Evolutionary conservation across 2,329 filamentous ascomycete species (phyloP).

Genomic region (Parastagonospora nodorum): DNA sequence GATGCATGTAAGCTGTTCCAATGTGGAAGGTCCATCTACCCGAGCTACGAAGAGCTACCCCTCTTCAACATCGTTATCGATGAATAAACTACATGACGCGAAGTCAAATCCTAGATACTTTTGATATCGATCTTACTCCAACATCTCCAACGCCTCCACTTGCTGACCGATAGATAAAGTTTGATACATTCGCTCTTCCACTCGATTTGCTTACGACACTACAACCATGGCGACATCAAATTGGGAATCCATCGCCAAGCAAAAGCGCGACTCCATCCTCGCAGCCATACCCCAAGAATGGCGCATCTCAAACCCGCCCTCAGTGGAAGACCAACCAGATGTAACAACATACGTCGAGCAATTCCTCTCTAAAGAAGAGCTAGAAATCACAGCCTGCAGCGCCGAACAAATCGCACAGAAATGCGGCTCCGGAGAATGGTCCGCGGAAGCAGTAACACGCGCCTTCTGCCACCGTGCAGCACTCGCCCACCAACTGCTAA

Average conservation of each 20-base stretch:
- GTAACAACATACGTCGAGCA: constrained; percentile 58
- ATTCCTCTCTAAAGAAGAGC: constrained; percentile 58
- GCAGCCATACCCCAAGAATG: constrained; percentile 63
- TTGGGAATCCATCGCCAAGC: constrained; percentile 58
- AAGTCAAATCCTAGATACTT: background rate
- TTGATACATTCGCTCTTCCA: background rate
- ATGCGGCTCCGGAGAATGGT: constrained; percentile 61
- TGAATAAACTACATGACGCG: background rate
- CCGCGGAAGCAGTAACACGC: constrained; percentile 59
- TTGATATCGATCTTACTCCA: background rate
- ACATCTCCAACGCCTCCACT: background rate
- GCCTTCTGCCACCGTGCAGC: constrained; percentile 63
- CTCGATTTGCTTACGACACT: background rate
- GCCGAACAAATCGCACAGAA: constrained; percentile 61
- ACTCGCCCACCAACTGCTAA: constrained; percentile 55
- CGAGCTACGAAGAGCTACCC: background rate
- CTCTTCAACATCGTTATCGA: background rate
- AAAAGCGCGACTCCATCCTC: constrained; percentile 61
- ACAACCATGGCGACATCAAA: constrained; percentile 22
- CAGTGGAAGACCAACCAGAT: constrained; percentile 57
- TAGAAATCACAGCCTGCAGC: constrained; percentile 66
- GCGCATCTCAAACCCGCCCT: constrained; percentile 56
- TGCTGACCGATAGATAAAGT: too few relatives aligned
- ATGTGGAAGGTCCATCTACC: background rate
- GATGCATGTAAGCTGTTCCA: background rate